phyloP scores from a whole-genome alignment of 495 filamentous ascomycete species.

The Penicillium turbatum region DNA sequence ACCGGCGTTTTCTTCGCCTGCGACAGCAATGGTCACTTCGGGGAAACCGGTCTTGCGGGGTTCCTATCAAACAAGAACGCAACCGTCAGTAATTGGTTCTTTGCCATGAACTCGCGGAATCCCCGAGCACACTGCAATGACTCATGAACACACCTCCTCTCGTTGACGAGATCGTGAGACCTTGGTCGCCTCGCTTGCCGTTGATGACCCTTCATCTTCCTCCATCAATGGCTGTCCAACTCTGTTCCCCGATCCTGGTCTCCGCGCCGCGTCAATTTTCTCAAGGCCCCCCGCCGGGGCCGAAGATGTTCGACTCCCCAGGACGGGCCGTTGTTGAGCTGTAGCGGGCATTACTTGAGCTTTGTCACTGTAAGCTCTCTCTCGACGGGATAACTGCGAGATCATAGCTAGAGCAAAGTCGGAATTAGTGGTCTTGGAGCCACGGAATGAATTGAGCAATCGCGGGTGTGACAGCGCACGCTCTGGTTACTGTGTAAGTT shows the following conservation, averaged over 20 bases:
- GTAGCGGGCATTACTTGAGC: conserved; percentile 22
- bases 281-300: conserved; percentile 31
- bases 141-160: conserved; percentile 17
- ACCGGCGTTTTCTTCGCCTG: conserved; percentile 75
- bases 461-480: not conserved
- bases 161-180: conserved; percentile 11
- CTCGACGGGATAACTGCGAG: conserved; percentile 22
- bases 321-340: conserved; percentile 28
- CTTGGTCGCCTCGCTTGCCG: conserved; percentile 11
- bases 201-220: conserved; percentile 29
- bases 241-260: conserved; percentile 18
- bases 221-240: conserved; percentile 31
- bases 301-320: conserved; percentile 34
- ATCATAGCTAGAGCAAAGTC: conserved; percentile 16
- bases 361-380: conserved; percentile 34
- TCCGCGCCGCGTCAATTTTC: conserved; percentile 24
- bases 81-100: conserved; percentile 17
- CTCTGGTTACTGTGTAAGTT: conserved; percentile 31
- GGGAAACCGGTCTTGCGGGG: conserved; percentile 28
- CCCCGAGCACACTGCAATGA: not conserved
- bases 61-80: conserved; percentile 16
- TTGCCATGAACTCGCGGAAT: not conserved
- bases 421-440: conserved; percentile 13
- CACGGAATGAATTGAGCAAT: conserved; percentile 19
- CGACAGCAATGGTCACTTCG: conserved; percentile 77